A percentile compares a stretch with the other conserved stretches of the same genome.
phyloP scores from a whole-genome alignment of 2,329 filamentous ascomycete genomes.

The Cladosporium austrohemisphaericum region DNA sequence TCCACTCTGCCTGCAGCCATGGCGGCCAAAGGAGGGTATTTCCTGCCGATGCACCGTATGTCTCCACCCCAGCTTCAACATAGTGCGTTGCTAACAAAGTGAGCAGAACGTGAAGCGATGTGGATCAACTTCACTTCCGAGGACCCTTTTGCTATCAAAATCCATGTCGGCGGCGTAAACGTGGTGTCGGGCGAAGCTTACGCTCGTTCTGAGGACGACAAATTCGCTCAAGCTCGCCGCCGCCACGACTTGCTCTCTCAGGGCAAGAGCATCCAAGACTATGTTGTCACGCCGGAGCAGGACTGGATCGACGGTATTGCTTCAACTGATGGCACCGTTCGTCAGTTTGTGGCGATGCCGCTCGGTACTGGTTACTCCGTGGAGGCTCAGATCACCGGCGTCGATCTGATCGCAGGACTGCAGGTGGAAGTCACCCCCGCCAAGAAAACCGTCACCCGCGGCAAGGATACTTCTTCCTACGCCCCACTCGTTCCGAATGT shows the following conservation, averaged over 20 bases:
- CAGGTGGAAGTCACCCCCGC: slow-evolving; percentile 44
- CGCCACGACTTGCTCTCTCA: slow-evolving; percentile 28
- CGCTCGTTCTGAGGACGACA: no score
- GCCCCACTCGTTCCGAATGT: no score
- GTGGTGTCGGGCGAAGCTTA: slow-evolving; percentile 39
- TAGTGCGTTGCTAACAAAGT: background rate
- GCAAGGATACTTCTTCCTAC: no score
- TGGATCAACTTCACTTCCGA: slow-evolving; percentile 37
- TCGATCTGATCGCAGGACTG: slow-evolving; percentile 40
- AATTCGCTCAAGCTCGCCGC: slow-evolving; percentile 15
- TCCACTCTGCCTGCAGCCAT: slow-evolving; percentile 35
- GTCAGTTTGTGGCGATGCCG: slow-evolving; percentile 50
- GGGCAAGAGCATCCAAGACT: slow-evolving; percentile 38
- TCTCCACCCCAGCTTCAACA: background rate
- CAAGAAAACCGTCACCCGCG: no score
- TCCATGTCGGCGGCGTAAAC: slow-evolving; percentile 42
- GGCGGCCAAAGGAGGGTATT: slow-evolving; percentile 41
- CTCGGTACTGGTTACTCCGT: slow-evolving; percentile 42
- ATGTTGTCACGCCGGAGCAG: slow-evolving; percentile 40
- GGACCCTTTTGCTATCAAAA: slow-evolving; percentile 36
- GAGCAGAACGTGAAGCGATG: slow-evolving; percentile 39
- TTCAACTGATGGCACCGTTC: slow-evolving; percentile 34
- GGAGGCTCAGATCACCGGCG: slow-evolving; percentile 45
- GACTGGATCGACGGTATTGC: slow-evolving; percentile 44
- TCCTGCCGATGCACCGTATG: slow-evolving; percentile 45